Evolutionary conservation across 345 rosid genomes (phyloP).

Genomic region (Stellera chamaejasme): DNA sequence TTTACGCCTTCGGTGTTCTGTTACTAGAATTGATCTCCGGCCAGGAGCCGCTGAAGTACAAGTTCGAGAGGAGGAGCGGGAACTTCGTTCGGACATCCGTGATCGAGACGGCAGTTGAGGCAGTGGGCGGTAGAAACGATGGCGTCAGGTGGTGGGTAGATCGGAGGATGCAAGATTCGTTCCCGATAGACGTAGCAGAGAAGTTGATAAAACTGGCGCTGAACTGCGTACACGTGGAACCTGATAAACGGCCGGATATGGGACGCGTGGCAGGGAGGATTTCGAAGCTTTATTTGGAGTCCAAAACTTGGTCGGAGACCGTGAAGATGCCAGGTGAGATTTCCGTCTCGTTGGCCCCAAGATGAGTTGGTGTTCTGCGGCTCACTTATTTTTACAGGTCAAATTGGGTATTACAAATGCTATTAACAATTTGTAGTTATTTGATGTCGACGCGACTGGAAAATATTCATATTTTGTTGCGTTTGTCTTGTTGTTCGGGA

Average conservation of each 20-base stretch:
- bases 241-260: conserved; percentile 68
- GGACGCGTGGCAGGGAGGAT: conserved; percentile 76
- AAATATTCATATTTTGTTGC: neutral
- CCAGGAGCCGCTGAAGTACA: conserved; percentile 62
- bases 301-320: conserved; percentile 46
- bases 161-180: conserved; percentile 63
- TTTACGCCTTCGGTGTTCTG: conserved; percentile 74
- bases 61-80: conserved; percentile 34
- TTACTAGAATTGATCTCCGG: conserved; percentile 72
- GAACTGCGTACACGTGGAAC: conserved; percentile 58
- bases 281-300: conserved; percentile 58
- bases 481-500: too few relatives aligned
- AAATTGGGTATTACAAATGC: neutral
- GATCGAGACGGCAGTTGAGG: conserved; percentile 48
- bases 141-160: conserved; percentile 71
- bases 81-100: conserved; percentile 46
- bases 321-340: conserved; percentile 39
- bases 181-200: conserved; percentile 62
- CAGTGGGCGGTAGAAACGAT: conserved; percentile 21
- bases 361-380: conserved; percentile 25
- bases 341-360: conserved; percentile 56
- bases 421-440: neutral
- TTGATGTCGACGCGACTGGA: conserved; percentile 8
- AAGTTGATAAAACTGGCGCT: conserved; percentile 48
- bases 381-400: neutral